Evolutionary conservation across 2,329 filamentous ascomycete species (phyloP).

Genomic region (Colletotrichum abscissum): DNA sequence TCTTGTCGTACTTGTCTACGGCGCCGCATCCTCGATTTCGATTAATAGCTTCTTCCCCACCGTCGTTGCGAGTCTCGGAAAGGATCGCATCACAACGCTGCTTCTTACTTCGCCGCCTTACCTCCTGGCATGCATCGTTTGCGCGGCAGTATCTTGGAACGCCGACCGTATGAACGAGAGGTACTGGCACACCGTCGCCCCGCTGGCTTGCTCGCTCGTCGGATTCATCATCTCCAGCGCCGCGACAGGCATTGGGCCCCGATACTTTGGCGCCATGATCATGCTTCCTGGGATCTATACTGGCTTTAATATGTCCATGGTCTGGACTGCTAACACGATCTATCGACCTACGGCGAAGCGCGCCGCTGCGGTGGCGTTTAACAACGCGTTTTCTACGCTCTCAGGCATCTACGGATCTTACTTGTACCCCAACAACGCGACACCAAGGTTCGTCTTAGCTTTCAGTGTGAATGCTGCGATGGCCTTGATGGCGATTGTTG

Average conservation of each 20-base stretch:
- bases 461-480: constrained; percentile 42
- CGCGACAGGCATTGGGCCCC: constrained; percentile 9
- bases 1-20: constrained; percentile 37
- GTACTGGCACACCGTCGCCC: constrained; percentile 31
- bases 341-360: constrained; percentile 38
- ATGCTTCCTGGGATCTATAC: constrained; percentile 40
- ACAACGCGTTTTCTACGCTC: constrained; percentile 39
- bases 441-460: constrained; percentile 39
- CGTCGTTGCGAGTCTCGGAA: constrained; percentile 29
- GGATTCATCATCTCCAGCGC: constrained; percentile 34
- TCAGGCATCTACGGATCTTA: constrained; percentile 42
- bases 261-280: constrained; percentile 38
- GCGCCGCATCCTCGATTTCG: constrained; percentile 36
- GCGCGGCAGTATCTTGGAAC: constrained; percentile 22
- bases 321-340: constrained; percentile 40
- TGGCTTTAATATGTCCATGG: constrained; percentile 40
- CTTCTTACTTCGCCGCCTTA: constrained; percentile 57
- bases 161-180: constrained; percentile 31
- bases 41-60: constrained; percentile 41
- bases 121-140: constrained; percentile 50
- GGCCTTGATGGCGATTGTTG: constrained; percentile 39
- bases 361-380: constrained; percentile 38
- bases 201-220: constrained; percentile 24
- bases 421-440: constrained; percentile 39
- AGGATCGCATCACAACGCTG: constrained; percentile 50